phyloP scores from a whole-genome alignment of 108 stramenopile genomes.

The Cyclostephanos tholiformis region DNA sequence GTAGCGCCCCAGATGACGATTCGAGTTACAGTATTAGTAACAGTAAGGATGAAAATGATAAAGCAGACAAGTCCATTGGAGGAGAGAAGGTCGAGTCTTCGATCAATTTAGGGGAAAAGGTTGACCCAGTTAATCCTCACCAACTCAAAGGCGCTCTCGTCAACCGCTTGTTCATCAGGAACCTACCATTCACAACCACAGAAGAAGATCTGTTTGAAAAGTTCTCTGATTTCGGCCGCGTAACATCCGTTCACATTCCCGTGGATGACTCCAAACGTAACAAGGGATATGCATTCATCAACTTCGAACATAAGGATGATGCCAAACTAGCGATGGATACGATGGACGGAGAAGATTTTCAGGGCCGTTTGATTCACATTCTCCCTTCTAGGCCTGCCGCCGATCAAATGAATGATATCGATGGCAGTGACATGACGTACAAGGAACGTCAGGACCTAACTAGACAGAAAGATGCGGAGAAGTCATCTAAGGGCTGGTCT shows the following conservation, averaged over 20 bases:
- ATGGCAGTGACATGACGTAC: slow-evolving; percentile 59
- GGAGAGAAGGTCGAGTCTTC: not conserved
- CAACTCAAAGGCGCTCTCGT: slow-evolving; percentile 10
- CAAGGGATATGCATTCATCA: slow-evolving; percentile 96
- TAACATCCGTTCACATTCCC: slow-evolving; percentile 92
- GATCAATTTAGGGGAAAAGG: slow-evolving; percentile 6
- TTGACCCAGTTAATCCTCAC: not conserved
- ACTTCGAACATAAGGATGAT: slow-evolving; percentile 61
- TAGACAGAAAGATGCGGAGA: slow-evolving; percentile 82
- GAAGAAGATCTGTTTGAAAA: slow-evolving; percentile 90
- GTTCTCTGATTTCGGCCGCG: slow-evolving; percentile 73
- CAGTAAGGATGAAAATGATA: slow-evolving; percentile 15
- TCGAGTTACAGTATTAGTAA: slow-evolving; percentile 25
- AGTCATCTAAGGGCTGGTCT: slow-evolving; percentile 82
- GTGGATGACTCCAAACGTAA: slow-evolving; percentile 87
- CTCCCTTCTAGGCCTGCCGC: slow-evolving; percentile 71
- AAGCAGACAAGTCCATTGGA: slow-evolving; percentile 12
- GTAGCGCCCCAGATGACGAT: slow-evolving; percentile 32
- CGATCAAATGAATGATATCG: slow-evolving; percentile 24
- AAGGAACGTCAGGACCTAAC: slow-evolving; percentile 89
- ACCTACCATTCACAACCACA: slow-evolving; percentile 90
- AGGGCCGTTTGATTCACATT: slow-evolving; percentile 89
- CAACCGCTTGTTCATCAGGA: slow-evolving; percentile 91
- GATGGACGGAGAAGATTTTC: slow-evolving; percentile 81
- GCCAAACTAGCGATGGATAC: slow-evolving; percentile 63